Evolutionary conservation across 805 yeast species (phyloP), one percentile per base, ranked within the genome.

Genomic region (Candida maesae): DNA sequence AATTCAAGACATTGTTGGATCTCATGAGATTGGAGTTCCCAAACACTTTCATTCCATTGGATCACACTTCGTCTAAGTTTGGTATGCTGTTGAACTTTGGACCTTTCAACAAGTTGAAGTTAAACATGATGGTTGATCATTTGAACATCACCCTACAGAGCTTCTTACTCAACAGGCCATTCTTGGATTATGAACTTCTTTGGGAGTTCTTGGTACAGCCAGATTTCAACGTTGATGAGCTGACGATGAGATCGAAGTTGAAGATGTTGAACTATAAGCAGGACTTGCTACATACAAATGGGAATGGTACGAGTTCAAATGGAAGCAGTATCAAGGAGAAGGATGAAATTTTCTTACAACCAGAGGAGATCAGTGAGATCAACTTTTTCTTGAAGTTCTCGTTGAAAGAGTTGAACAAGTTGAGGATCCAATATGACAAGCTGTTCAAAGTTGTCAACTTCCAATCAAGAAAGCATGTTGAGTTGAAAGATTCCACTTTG

Each of bases 311-410:
- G n/a, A n/a, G n/a, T n/a, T n/a, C n/a, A n/a, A n/a, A n/a, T n/a
- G n/a, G n/a, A n/a, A n/a, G n/a, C n/a, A n/a, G n/a, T n/a, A n/a
- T n/a, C n/a, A 41, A 42, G 15, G 45, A 44, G 17, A 44, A 37
- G 16, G 46, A 44, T 16, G 45, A 44, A 3, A 36, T 52, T 20
- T 45, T 45, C 19, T 21, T 66, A 3, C 58, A 52, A 15, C 65
- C 65, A 5, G 71, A 68, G 28, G 67, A 66, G 35, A 55, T 69
- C 19, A 59, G 61, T 12, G 79, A 76, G 34, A 71, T 74, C 39
- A 72, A 68, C 35, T 65, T 66, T 25, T 79, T 79, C 47, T 47
- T 78, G 23, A 65, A 64, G 27, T 77, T 65, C 44, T 70, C 81
- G 0, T 41, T 59, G 17, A 59, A 61, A 9, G 81, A 78, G 47